Percentiles rank a stretch among this genome's conserved stretches.
These are phyloP conservation scores for Cordyceps pruinosa DNA, from an alignment of 2,329 filamentous ascomycete species.

Conservation along the genomic window DNA sequence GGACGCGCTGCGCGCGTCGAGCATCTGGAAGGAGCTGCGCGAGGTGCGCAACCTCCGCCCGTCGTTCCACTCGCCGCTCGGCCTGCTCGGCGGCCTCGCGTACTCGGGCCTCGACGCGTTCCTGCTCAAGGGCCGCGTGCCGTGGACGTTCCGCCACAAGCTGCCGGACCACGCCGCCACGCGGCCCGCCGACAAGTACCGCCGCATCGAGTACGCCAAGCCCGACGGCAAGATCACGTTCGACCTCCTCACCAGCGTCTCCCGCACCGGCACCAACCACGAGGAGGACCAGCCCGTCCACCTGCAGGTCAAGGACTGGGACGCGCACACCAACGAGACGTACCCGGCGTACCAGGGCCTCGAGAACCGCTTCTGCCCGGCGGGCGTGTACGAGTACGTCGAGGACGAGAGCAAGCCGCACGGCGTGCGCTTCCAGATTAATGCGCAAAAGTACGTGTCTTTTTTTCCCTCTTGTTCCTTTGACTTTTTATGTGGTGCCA, in stretches of 20 bases:
- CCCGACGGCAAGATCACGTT: constrained; percentile 93
- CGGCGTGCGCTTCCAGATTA: constrained; percentile 95
- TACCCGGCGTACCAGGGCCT: constrained; percentile 87
- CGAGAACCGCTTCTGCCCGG: constrained; percentile 95
- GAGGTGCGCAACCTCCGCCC: constrained; percentile 97
- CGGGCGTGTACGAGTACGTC: constrained; percentile 95
- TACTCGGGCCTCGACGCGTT: constrained; percentile 94
- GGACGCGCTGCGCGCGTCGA: constrained; percentile 74
- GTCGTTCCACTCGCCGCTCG: constrained; percentile 82
- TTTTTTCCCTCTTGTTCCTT: not conserved
- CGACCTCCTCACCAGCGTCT: constrained; percentile 92
- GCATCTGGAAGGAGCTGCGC: constrained; percentile 89
- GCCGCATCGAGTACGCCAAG: constrained; percentile 94
- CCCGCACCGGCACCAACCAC: constrained; percentile 92
- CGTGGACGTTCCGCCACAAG: constrained; percentile 89
- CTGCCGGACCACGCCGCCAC: constrained; percentile 71
- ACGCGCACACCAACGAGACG: constrained; percentile 73
- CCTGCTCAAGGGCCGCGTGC: constrained; percentile 73
- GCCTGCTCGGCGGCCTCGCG: constrained; percentile 79
- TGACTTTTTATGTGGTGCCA: not conserved
- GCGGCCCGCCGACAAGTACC: constrained; percentile 67
- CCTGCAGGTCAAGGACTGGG: constrained; percentile 91
- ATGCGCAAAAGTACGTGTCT: constrained; percentile 80
- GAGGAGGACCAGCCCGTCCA: constrained; percentile 98
- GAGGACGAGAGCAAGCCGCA: constrained; percentile 82